Evolutionary conservation across 139 green algal species (phyloP).

Genomic region (Pseudopediastrum boryanum): DNA sequence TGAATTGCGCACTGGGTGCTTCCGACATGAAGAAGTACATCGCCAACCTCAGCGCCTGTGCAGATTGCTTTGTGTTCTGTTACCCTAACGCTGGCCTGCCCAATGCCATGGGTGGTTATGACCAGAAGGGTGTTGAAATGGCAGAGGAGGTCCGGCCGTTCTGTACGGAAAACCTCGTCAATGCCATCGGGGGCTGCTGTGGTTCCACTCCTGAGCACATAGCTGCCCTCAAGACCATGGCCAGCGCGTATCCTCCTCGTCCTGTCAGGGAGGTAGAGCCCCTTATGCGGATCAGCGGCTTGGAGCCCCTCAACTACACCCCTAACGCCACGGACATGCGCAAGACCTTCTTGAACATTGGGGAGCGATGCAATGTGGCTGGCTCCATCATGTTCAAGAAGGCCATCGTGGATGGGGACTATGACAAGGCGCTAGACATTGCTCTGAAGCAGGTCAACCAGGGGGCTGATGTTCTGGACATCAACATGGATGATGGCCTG

Average conservation of each 20-base stretch:
- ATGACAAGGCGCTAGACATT: slow-evolving; percentile 92
- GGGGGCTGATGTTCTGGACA: slow-evolving; percentile 93
- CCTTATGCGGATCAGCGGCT: slow-evolving; percentile 85
- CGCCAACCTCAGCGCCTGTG: slow-evolving; percentile 85
- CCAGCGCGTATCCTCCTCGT: slow-evolving; percentile 65
- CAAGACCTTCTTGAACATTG: slow-evolving; percentile 92
- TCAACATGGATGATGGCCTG: slow-evolving; percentile 99
- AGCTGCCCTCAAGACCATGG: slow-evolving; percentile 71
- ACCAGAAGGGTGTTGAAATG: slow-evolving; percentile 95
- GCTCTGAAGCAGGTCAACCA: slow-evolving; percentile 86
- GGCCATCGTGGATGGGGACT: slow-evolving; percentile 92
- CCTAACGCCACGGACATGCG: slow-evolving; percentile 77
- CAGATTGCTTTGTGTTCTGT: slow-evolving; percentile 96
- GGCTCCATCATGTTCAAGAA: slow-evolving; percentile 97
- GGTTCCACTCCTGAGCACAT: slow-evolving; percentile 91
- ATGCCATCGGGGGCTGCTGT: slow-evolving; percentile 95
- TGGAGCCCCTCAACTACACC: slow-evolving; percentile 93
- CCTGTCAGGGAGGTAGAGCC: slow-evolving; percentile 55
- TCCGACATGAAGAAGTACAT: slow-evolving; percentile 95
- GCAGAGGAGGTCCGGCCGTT: slow-evolving; percentile 95
- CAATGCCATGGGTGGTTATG: slow-evolving; percentile 98
- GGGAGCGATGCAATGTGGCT: slow-evolving; percentile 98
- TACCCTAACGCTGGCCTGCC: slow-evolving; percentile 98
- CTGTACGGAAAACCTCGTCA: slow-evolving; percentile 87
- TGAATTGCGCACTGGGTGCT: slow-evolving; percentile 98